phyloP scores from a whole-genome alignment of 2,329 filamentous ascomycete species.

The Aspergillus sp. region DNA sequence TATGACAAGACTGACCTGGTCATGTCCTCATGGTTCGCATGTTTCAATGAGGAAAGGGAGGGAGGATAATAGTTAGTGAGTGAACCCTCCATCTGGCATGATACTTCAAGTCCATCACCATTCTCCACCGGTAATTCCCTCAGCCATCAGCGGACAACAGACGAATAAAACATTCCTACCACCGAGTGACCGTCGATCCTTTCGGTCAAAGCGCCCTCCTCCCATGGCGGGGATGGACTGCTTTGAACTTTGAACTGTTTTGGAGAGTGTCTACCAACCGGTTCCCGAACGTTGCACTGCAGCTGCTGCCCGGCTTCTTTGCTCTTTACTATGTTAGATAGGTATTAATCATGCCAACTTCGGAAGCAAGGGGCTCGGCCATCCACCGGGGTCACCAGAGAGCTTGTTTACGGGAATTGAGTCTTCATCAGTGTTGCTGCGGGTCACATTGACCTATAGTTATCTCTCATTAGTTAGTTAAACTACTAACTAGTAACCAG shows the following conservation, averaged over 20 bases:
- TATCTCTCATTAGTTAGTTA: too few species aligned
- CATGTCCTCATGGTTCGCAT: neutral
- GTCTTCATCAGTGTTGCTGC: neutral
- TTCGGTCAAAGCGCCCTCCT: neutral
- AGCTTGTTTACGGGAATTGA: neutral
- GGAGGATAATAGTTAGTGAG: too few species aligned
- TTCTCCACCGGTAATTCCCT: neutral
- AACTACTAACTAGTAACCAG: too few species aligned
- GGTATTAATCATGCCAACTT: neutral
- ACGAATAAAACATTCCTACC: neutral
- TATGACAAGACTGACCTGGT: conserved; percentile 3
- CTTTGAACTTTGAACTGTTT: too few species aligned
- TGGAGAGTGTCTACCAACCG: neutral
- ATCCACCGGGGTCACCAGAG: neutral
- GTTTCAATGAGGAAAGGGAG: too few species aligned
- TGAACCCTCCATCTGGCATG: neutral
- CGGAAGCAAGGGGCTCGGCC: neutral
- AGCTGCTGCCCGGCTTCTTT: neutral
- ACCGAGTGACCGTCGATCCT: neutral
- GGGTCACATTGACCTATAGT: neutral
- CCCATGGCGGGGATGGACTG: neutral
- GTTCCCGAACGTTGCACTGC: neutral
- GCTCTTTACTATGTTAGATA: too few species aligned
- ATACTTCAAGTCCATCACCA: neutral
- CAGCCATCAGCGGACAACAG: neutral